Base-by-base conservation (phyloP, 2,329 filamentous ascomycete species). In the Cercospora citrullina region DNA sequence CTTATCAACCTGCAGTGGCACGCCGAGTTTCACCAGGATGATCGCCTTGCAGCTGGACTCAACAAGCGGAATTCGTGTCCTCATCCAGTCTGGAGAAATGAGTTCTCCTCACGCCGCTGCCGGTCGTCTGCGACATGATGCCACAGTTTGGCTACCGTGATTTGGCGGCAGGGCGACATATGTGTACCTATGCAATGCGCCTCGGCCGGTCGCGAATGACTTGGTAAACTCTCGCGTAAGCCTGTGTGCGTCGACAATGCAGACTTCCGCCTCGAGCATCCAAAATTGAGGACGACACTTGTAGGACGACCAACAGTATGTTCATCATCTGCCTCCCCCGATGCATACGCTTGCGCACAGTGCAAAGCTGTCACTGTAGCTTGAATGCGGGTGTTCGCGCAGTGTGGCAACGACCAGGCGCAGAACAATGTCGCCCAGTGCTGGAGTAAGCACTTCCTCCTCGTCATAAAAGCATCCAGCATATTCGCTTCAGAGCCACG, bases 401-500 rank as follows among this genome's bases (percentile, higher is more conserved):
- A 14, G 6, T 8, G 30, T 3, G 12, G 23, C 5, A 1, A 28
- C 8, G 8, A 53, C 5, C 21, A 16, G 4, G 21, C 48, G 48
- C 21, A 5, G 7, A 45, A 18, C 6, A 10, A 18, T 9, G 16
- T n/a, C 9, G 12, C 8, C 18, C n/a, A 28, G 23, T 16, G 23
- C 14, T 4, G 21, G 48, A 53, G 48, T 4, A 53, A 6, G 48
- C 14, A 16, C 0, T 7, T 30, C 14, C 14, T 53, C 23, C 14
- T 53, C 23, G 6, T 1, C 23, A n/a, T 53, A 18, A 5, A 30
- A 53, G 48, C 7, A 9, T 30, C 23, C 48, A 53, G 5, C 48
- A 30, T 10, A 18, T 42, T 8, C 61, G 12, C 36, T 36, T 75
- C 82, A 98, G 77, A 98, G 93, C 94, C 95, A 99, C 28, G 93